Percentiles rank a stretch among this genome's conserved stretches.
Conservation (phyloP, 176 grass and related monocot species). For the Oryza officinalis region DNA sequence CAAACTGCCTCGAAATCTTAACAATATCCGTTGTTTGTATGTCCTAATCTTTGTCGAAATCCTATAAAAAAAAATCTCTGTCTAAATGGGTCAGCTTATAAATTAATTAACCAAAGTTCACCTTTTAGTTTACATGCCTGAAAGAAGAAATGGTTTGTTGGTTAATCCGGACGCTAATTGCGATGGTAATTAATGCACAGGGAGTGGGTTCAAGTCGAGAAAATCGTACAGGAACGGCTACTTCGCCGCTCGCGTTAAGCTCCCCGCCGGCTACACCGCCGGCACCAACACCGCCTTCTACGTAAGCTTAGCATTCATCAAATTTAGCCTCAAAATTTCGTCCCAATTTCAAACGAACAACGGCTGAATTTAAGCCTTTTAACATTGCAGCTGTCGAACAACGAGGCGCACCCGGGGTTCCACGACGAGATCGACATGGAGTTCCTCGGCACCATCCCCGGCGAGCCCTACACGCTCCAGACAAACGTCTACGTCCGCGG, state of each 20-base stretch:
- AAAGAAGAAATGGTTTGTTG: too few relatives aligned
- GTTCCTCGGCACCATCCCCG: conserved; percentile 63
- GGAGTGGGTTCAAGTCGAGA: conserved; percentile 72
- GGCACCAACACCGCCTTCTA: conserved; percentile 76
- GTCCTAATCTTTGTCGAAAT: background rate
- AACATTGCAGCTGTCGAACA: conserved; percentile 65
- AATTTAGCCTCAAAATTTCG: background rate
- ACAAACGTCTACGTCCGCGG: conserved; percentile 75
- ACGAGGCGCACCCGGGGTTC: conserved; percentile 63
- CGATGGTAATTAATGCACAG: background rate
- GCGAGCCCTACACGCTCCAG: conserved; percentile 74
- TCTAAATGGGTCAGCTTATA: background rate
- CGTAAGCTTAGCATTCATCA: conserved; percentile 13
- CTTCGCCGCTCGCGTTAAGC: conserved; percentile 59
- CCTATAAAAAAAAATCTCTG: too few relatives aligned
- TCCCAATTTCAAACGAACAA: background rate
- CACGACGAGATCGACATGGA: conserved; percentile 89
- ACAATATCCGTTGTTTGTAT: background rate
- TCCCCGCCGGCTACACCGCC: conserved; percentile 68
- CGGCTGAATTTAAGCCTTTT: background rate
- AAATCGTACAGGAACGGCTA: conserved; percentile 54
- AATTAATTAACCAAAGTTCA: background rate
- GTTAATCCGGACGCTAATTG: background rate
- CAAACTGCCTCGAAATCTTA: too few relatives aligned
- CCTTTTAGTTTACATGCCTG: too few relatives aligned